Base-by-base conservation (phyloP, 257 asterid genomes). In the Primulina tabacum region DNA sequence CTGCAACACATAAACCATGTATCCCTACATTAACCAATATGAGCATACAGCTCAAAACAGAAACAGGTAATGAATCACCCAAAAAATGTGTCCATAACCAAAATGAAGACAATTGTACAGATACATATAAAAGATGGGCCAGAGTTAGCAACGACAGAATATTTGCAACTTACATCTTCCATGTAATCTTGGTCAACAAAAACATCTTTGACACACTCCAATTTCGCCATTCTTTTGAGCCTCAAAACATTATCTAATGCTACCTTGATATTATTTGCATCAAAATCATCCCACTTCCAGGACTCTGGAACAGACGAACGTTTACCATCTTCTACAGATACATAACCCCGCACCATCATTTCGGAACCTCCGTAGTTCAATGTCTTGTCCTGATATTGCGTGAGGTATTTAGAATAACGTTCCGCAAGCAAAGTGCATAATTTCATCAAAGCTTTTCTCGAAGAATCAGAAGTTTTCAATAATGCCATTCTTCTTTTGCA, bases 401-500 rank as follows among this genome's bases (percentile, higher is more conserved):
- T 84, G 52, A 89, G 92, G 83, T 80, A 71, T 62, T 82, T 82
- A 72, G 78, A 79, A 73, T 93, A 89, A 53, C 88, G 87, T 62
- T 82, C 84, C 10, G 89, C 84, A 76, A 93, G 95, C 75, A 81
- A 37, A 64, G 82, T 86, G 69, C 97, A 90, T 14, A 90, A 84
- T 73, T 80, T 87, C 92, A 89, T 80, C 64, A 87, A 65, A 66
- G 95, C 82, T 78, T 83, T 82, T 78, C 96, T 87, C 71, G 85
- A 90, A 69, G 82, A 81, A 60, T 7, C 5, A 75, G 60, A 77
- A 55, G 73, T 72, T 35, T 88, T 93, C 74, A 93, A 78, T 60
- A 73, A 10, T 38, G 97, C 66, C 90, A 93, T 90, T 87, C 99
- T 88, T 82, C 99, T 81, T 84, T 77, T 87, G 83, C 99, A 87